Percentiles rank a stretch among this genome's conserved stretches.
Evolutionary conservation across 2,329 filamentous ascomycete species (phyloP).

Genomic region (Fusarium falciforme): DNA sequence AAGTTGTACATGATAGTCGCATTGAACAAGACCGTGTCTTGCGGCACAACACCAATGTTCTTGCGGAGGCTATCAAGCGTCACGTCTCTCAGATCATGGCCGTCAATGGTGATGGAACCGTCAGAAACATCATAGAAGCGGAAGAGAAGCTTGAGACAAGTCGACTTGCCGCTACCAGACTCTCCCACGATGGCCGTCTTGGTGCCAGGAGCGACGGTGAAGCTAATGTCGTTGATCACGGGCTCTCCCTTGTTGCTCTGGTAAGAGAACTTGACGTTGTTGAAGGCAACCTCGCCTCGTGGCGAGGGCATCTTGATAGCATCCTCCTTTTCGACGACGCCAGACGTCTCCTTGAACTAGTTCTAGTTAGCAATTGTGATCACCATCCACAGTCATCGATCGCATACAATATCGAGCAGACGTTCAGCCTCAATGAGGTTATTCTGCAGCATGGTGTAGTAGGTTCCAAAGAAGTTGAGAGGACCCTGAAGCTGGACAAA

Average conservation of each 20-base stretch:
- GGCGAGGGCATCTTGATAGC: slow-evolving; percentile 48
- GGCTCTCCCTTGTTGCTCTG: slow-evolving; percentile 50
- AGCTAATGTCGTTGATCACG: slow-evolving; percentile 54
- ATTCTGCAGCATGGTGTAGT: slow-evolving; percentile 59
- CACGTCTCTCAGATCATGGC: slow-evolving; percentile 56
- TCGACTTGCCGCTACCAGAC: slow-evolving; percentile 61
- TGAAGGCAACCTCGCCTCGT: slow-evolving; percentile 54
- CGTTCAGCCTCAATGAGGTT: slow-evolving; percentile 60
- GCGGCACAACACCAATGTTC: slow-evolving; percentile 59
- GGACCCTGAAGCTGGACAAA: slow-evolving; percentile 71
- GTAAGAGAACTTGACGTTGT: slow-evolving; percentile 58
- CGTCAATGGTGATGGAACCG: slow-evolving; percentile 60
- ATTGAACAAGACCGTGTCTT: slow-evolving; percentile 62
- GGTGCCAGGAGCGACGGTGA: slow-evolving; percentile 56
- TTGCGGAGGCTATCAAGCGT: slow-evolving; percentile 54
- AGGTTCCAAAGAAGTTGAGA: slow-evolving; percentile 69
- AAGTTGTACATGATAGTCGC: slow-evolving; percentile 67
- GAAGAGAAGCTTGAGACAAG: slow-evolving; percentile 61
- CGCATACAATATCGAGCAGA: slow-evolving; percentile 55
- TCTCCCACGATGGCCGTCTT: slow-evolving; percentile 60
- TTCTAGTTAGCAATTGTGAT: slow-evolving; percentile 22
- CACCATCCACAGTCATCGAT: rapidly evolving
- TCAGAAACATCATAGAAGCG: slow-evolving; percentile 62
- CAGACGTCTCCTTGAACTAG: slow-evolving; percentile 57
- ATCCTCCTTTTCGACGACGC: slow-evolving; percentile 55